These are phyloP conservation scores for Brettanomyces anomalus DNA, from an alignment of 805 yeast genomes.

Conservation along the genomic window DNA sequence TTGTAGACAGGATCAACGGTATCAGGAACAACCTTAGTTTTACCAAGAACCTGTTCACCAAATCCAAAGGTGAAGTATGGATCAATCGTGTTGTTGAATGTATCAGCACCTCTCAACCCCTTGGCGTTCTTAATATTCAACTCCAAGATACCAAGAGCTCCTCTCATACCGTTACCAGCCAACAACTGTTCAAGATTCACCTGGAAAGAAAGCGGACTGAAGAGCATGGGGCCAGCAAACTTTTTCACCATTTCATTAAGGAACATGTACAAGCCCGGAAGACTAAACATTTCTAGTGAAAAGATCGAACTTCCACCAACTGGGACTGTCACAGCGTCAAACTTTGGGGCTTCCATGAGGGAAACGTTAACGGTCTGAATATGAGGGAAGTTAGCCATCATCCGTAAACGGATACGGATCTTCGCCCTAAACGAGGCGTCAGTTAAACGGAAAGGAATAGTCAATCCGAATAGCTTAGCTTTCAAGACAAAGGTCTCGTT, in stretches of 20 bases:
- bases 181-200: slow-evolving; percentile 84
- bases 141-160: slow-evolving; percentile 81
- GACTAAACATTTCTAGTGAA: slow-evolving; percentile 76
- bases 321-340: slow-evolving; percentile 76
- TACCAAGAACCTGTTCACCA: slow-evolving; percentile 48
- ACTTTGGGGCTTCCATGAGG: slow-evolving; percentile 75
- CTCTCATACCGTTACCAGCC: slow-evolving; percentile 69
- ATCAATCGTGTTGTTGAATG: slow-evolving; percentile 73
- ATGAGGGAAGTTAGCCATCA: slow-evolving; percentile 90
- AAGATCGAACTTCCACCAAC: slow-evolving; percentile 70
- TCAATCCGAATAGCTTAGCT: slow-evolving; percentile 72
- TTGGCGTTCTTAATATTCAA: slow-evolving; percentile 59
- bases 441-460: slow-evolving; percentile 72
- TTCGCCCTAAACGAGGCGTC: slow-evolving; percentile 69
- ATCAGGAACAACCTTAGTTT: slow-evolving; percentile 59
- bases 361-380: slow-evolving; percentile 84
- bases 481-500: slow-evolving; percentile 76
- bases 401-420: slow-evolving; percentile 74
- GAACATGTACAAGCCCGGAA: slow-evolving; percentile 82
- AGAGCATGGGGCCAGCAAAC: slow-evolving; percentile 81
- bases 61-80: slow-evolving; percentile 78
- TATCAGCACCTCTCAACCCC: slow-evolving; percentile 58
- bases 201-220: slow-evolving; percentile 88
- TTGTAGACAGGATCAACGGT: slow-evolving; percentile 77
- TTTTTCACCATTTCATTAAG: slow-evolving; percentile 80